Base-by-base conservation (phyloP, 2,329 filamentous ascomycete genomes). In the Parastagonospora avenae region DNA sequence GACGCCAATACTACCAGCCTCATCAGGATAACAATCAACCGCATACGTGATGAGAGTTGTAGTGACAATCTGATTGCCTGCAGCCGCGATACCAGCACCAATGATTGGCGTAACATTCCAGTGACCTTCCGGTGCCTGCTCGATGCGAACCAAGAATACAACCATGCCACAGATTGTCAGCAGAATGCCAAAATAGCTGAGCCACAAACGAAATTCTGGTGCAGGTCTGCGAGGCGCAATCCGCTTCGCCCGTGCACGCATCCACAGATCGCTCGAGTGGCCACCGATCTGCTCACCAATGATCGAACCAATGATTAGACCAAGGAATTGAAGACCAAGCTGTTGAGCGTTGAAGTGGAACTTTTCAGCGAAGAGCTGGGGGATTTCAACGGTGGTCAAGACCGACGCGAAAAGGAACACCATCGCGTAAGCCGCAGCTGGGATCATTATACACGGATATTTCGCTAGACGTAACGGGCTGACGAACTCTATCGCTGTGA, bases 21-120 rank as follows among this genome's bases (percentile, higher is more conserved):
- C 76, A 27, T 81, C 74, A 2, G 73, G 76, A 53, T 84, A 79
- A 59, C 81, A 83, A 56, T 86, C 84, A 1, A 87, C 79, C 0
- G 82, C 79, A 62, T 85, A 86, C 0, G 84, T 85, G 19, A 85
- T 80, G 37, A 84, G 63, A 2, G 85, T 80, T 0, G 84, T 86
- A 0, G 84, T 86, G 12, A 85, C 76, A 36, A 87, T 79, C 65
- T 86, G 84, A 52, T 85, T 85, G 0, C 84, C 84, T 4, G 77
- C 79, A 0, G 77, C 79, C 0, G 74, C 72, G 32, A 79, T 77
- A 1, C 76, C 82, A 5, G 76, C 77, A 4, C 83, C 83, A 12
- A 85, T 62, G 11, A 84, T 72, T 0, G 84, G 84, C 0, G 81
- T 83, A 4, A 85, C 76, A 48, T 85, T 82, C 79, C 81, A 86